Evolutionary conservation across 2,329 filamentous ascomycete genomes (phyloP).

Genomic region (Trichoderma hamatum): DNA sequence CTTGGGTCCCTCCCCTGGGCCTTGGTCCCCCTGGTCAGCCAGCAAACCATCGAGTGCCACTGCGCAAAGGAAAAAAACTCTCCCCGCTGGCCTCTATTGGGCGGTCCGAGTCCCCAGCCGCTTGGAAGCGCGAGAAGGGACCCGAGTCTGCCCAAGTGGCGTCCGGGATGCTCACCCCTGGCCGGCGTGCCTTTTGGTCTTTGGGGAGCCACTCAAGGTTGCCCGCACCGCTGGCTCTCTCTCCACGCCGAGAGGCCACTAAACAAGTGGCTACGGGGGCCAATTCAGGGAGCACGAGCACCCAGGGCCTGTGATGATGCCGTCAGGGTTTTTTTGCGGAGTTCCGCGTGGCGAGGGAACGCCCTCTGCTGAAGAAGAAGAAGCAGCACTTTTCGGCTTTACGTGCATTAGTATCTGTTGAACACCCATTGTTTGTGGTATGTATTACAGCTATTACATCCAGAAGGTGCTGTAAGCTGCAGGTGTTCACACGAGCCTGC

Average conservation of each 20-base stretch:
- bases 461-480: neutral
- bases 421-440: neutral
- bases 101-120: slow-evolving; percentile 14
- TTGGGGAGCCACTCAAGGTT: slow-evolving; percentile 17
- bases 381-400: neutral
- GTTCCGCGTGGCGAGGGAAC: no score
- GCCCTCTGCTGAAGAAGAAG: neutral
- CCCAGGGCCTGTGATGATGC: neutral
- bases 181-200: slow-evolving; percentile 1
- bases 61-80: neutral
- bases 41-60: neutral
- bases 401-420: neutral
- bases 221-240: slow-evolving; percentile 20
- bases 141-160: slow-evolving; percentile 1
- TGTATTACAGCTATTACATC: neutral
- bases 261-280: neutral
- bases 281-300: neutral
- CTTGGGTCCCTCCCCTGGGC: neutral
- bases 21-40: neutral
- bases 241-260: slow-evolving; percentile 19
- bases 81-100: neutral
- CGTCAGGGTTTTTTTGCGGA: no score
- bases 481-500: neutral
- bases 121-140: slow-evolving; percentile 7
- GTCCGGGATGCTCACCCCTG: slow-evolving; percentile 20